These are phyloP conservation scores for Aspergillus coremiiformis DNA, from an alignment of 495 filamentous ascomycete genomes.

Conservation along the genomic window DNA sequence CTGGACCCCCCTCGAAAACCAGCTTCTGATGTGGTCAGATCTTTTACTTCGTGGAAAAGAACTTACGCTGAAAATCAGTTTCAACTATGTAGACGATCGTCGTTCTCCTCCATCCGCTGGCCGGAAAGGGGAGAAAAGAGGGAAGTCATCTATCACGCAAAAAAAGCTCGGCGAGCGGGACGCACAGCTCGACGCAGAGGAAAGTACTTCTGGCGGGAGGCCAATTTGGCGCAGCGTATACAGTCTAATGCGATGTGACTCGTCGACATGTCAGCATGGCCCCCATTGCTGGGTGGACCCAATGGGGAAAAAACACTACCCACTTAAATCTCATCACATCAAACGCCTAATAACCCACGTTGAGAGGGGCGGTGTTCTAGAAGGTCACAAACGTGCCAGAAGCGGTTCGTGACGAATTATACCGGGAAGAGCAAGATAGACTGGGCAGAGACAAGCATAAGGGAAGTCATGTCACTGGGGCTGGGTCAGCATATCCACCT, in stretches of 20 bases:
- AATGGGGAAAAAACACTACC: slow-evolving; percentile 25
- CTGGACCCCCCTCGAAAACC: slow-evolving; percentile 17
- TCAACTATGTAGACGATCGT: slow-evolving; percentile 3
- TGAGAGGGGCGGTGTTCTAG: slow-evolving; percentile 12
- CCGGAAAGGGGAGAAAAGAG: slow-evolving; percentile 1
- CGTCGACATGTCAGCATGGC: slow-evolving; percentile 15
- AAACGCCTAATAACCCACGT: slow-evolving; percentile 20
- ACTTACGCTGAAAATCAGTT: neutral
- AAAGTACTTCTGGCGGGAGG: neutral
- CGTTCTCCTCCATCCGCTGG: neutral
- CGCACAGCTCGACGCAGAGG: slow-evolving; percentile 1
- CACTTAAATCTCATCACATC: slow-evolving; percentile 19
- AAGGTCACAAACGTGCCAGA: slow-evolving; percentile 23
- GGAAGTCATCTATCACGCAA: neutral
- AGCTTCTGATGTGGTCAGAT: slow-evolving; percentile 11
- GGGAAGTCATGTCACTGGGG: too few species aligned
- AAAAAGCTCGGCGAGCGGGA: slow-evolving; percentile 1
- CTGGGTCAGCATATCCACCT: neutral
- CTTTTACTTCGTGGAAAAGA: slow-evolving; percentile 1
- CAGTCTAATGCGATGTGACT: slow-evolving; percentile 19
- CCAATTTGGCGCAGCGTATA: slow-evolving; percentile 24
- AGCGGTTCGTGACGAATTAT: slow-evolving; percentile 20
- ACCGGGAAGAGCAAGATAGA: slow-evolving; percentile 8
- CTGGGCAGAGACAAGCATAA: neutral
- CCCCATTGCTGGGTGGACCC: slow-evolving; percentile 27